These are phyloP conservation scores for Rhodotorula sp. DNA, from an alignment of 1,284 basidiomycete species.

Conservation along the genomic window DNA sequence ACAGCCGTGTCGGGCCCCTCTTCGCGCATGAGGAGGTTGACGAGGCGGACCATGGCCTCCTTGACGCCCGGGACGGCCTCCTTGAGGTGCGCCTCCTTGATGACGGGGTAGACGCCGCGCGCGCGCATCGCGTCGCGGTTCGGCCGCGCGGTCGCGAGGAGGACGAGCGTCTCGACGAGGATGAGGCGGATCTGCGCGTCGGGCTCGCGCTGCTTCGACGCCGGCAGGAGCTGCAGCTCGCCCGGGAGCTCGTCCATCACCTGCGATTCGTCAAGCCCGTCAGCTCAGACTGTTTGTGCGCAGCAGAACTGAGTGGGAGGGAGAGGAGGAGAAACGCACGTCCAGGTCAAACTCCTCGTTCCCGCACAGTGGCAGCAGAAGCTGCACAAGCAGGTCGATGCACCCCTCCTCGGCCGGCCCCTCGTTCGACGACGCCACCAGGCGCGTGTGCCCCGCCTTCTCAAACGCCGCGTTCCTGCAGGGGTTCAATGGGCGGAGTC, in stretches of 20 bases:
- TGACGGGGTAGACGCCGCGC: conserved; percentile 83
- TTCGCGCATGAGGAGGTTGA: conserved; percentile 70
- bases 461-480: conserved; percentile 76
- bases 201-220: conserved; percentile 78
- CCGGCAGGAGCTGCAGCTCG: conserved; percentile 82
- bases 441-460: conserved; percentile 64
- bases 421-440: conserved; percentile 63
- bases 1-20: conserved; percentile 61
- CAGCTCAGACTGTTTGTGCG: neutral
- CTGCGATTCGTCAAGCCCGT: conserved; percentile 52
- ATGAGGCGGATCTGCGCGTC: conserved; percentile 79
- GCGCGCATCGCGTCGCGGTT: conserved; percentile 78
- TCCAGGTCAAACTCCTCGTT: conserved; percentile 86
- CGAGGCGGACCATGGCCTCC: conserved; percentile 70
- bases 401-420: conserved; percentile 36
- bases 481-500: neutral
- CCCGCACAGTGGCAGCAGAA: conserved; percentile 88
- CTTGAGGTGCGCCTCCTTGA: conserved; percentile 74
- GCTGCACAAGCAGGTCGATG: conserved; percentile 75
- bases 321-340: conserved; percentile 53
- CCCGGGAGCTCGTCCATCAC: conserved; percentile 85
- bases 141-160: conserved; percentile 84
- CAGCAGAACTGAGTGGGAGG: neutral
- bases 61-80: conserved; percentile 77
- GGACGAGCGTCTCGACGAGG: conserved; percentile 82